These are phyloP conservation scores for Microbotryum lychnidis-dioicae DNA, from an alignment of 1,284 basidiomycete species.

Conservation along the genomic window DNA sequence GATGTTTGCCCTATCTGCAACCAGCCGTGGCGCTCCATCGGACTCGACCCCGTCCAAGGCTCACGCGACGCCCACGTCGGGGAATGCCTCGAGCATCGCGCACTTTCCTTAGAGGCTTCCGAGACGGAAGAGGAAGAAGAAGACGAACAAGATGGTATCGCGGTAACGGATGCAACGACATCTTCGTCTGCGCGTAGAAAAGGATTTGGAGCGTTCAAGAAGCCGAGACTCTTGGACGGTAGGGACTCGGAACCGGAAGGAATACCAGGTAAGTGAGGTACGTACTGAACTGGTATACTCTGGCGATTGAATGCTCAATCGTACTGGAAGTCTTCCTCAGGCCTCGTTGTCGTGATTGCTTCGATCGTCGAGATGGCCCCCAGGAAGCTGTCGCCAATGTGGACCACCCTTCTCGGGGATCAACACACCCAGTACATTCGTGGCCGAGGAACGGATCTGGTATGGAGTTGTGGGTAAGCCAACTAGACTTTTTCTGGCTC, in stretches of 20 bases:
- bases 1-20: neutral
- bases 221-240: too few relatives aligned
- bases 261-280: too few relatives aligned
- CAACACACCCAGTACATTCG: slow-evolving; percentile 26
- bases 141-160: neutral
- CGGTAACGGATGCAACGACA: neutral
- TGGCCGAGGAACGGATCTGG: slow-evolving; percentile 24
- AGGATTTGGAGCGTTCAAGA: too few relatives aligned
- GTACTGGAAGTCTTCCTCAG: neutral
- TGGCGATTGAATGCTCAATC: too few relatives aligned
- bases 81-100: neutral
- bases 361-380: neutral
- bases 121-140: neutral
- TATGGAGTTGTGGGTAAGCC: neutral
- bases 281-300: too few relatives aligned
- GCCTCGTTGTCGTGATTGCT: neutral
- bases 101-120: neutral
- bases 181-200: neutral
- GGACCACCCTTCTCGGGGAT: slow-evolving; percentile 19
- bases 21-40: neutral
- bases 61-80: too few relatives aligned
- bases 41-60: too few relatives aligned
- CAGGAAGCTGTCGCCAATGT: neutral
- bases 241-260: too few relatives aligned
- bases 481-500: too few relatives aligned